Evolutionary conservation across 495 filamentous ascomycete species (phyloP).

Genomic region (Terfezia claveryi): DNA sequence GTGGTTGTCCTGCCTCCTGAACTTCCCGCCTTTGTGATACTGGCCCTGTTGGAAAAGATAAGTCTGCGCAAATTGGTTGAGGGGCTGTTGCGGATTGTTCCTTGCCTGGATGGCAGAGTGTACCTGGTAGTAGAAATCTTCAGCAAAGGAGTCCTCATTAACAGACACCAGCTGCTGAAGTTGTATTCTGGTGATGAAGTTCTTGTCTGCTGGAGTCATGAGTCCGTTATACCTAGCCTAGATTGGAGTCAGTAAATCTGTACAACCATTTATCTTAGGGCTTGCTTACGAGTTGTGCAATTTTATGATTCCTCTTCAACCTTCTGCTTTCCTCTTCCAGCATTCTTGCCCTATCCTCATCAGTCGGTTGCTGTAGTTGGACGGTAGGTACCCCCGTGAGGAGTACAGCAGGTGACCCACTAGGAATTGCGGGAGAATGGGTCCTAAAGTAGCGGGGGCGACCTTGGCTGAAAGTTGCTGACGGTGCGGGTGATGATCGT

Average conservation of each 20-base stretch:
- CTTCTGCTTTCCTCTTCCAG: conserved; percentile 80
- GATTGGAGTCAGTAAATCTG: not conserved
- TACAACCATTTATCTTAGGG: not conserved
- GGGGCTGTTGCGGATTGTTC: conserved; percentile 70
- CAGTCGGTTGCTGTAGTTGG: not conserved
- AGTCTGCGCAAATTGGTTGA: conserved; percentile 91
- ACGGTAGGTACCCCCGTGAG: conserved; percentile 41
- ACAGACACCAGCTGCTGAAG: conserved; percentile 67
- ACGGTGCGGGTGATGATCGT: not conserved
- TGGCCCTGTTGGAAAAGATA: conserved; percentile 67
- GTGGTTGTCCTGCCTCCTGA: conserved; percentile 53
- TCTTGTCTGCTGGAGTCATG: conserved; percentile 99
- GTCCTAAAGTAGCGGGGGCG: not conserved
- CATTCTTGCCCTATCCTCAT: conserved; percentile 42
- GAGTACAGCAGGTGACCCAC: conserved; percentile 18
- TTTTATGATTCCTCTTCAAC: conserved; percentile 96
- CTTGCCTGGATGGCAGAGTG: conserved; percentile 79
- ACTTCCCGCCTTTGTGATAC: conserved; percentile 31
- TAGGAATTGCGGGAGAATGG: conserved; percentile 35
- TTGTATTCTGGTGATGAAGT: conserved; percentile 95
- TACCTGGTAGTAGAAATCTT: conserved; percentile 98
- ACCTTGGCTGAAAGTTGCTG: not conserved
- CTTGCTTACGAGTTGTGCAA: conserved; percentile 40
- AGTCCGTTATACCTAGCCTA: conserved; percentile 75
- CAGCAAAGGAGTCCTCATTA: conserved; percentile 43